Evolutionary conservation across 345 rosid species (phyloP).

Genomic region (Arabidopsis arenosa): DNA sequence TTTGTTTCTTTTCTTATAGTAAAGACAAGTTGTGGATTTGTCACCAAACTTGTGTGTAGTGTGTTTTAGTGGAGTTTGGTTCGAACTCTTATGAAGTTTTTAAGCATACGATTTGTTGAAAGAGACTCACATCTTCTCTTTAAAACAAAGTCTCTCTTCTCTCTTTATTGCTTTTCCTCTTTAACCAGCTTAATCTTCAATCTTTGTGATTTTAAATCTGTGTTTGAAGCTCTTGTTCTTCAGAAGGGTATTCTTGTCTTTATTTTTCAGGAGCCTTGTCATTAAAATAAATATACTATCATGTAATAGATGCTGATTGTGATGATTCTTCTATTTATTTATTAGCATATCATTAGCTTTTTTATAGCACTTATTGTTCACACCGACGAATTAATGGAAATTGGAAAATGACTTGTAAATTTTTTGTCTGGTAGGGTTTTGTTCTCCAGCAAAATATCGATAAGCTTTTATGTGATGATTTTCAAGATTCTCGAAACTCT

Average conservation of each 20-base stretch:
- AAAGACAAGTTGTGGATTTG: constrained; percentile 33
- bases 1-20: constrained; percentile 1
- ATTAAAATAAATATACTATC: constrained; percentile 8
- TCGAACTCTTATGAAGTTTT: constrained; percentile 49
- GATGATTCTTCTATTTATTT: constrained; percentile 35
- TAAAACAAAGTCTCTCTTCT: constrained; percentile 62
- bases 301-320: constrained; percentile 26
- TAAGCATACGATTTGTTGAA: constrained; percentile 65
- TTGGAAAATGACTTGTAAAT: constrained; percentile 50
- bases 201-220: neutral
- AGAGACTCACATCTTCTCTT: constrained; percentile 81
- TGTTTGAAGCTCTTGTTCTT: constrained; percentile 32
- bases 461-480: constrained; percentile 50
- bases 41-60: constrained; percentile 45
- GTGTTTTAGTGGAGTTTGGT: constrained; percentile 57
- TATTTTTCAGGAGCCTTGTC: constrained; percentile 28
- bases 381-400: constrained; percentile 52
- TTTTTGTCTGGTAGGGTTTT: constrained; percentile 54
- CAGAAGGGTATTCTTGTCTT: constrained; percentile 50
- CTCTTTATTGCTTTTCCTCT: constrained; percentile 28
- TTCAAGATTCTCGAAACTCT: constrained; percentile 57
- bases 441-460: constrained; percentile 51
- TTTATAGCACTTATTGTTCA: constrained; percentile 61
- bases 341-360: constrained; percentile 40
- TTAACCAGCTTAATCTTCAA: constrained; percentile 18